phyloP scores from a whole-genome alignment of 2,329 filamentous ascomycete genomes.

The Colletotrichum euphorbiae region DNA sequence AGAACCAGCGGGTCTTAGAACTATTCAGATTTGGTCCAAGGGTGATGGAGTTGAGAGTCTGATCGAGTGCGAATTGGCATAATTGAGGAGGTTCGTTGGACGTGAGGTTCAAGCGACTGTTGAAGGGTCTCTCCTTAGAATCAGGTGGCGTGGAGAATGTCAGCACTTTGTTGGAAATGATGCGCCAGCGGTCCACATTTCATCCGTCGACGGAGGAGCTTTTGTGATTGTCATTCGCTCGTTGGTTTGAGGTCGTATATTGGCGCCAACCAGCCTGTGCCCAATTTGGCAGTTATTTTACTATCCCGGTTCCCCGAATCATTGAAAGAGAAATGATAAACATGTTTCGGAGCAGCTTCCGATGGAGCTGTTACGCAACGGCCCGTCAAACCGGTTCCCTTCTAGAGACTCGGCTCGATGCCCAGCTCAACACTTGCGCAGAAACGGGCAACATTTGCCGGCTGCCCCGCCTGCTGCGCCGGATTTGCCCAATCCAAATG shows the following conservation, averaged over 20 bases:
- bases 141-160: not conserved
- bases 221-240: not conserved
- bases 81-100: not conserved
- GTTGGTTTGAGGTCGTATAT: not conserved
- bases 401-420: not conserved
- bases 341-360: not conserved
- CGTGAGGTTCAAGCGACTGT: not conserved
- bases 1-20: conserved; percentile 23
- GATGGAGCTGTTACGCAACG: conserved; percentile 2
- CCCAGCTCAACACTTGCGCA: not conserved
- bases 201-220: not conserved
- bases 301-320: conserved; percentile 1
- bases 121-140: not conserved
- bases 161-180: not conserved
- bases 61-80: conserved; percentile 26
- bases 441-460: conserved; percentile 24
- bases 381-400: not conserved
- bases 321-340: conserved; percentile 4
- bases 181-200: not conserved
- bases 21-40: conserved; percentile 25
- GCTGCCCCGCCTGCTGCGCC: not conserved
- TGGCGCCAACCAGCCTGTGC: not conserved
- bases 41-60: conserved; percentile 24
- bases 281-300: not conserved
- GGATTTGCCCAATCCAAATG: not conserved